These are phyloP conservation scores for Alternaria alternata DNA, from an alignment of 2,329 filamentous ascomycete genomes.

Conservation along the genomic window DNA sequence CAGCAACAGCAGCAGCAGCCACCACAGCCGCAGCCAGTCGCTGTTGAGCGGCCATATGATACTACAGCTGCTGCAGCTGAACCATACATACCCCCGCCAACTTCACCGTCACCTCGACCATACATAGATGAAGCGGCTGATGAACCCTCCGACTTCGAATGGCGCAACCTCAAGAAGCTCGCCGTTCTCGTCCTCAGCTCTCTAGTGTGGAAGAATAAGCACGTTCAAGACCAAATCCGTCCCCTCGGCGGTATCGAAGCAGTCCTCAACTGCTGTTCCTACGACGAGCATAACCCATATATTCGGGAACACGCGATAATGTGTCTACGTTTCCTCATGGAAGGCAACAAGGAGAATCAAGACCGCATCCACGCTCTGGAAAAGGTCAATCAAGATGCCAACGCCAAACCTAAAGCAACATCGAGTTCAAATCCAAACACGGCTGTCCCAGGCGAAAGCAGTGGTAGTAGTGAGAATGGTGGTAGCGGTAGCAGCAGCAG, in stretches of 20 bases:
- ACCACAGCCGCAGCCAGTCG: constrained; percentile 46
- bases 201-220: constrained; percentile 83
- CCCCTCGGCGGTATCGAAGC: constrained; percentile 85
- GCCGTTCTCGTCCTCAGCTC: constrained; percentile 90
- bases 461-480: background rate
- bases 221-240: constrained; percentile 88
- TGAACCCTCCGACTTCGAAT: constrained; percentile 72
- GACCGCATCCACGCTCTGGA: constrained; percentile 72
- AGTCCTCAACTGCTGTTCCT: constrained; percentile 86
- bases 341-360: constrained; percentile 77
- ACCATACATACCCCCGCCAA: constrained; percentile 51
- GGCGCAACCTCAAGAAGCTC: constrained; percentile 89
- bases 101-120: constrained; percentile 51
- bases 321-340: constrained; percentile 66
- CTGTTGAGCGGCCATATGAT: constrained; percentile 73
- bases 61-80: constrained; percentile 55
- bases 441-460: background rate
- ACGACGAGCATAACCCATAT: constrained; percentile 93
- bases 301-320: constrained; percentile 79
- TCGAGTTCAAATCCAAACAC: background rate
- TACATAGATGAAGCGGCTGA: constrained; percentile 60
- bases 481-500: background rate
- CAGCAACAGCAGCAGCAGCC: constrained; percentile 36
- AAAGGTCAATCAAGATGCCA: constrained; percentile 32
- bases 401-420: constrained; percentile 21